phyloP scores from a whole-genome alignment of 371 early-diverging fungal species.

The Chytridiales sp. region DNA sequence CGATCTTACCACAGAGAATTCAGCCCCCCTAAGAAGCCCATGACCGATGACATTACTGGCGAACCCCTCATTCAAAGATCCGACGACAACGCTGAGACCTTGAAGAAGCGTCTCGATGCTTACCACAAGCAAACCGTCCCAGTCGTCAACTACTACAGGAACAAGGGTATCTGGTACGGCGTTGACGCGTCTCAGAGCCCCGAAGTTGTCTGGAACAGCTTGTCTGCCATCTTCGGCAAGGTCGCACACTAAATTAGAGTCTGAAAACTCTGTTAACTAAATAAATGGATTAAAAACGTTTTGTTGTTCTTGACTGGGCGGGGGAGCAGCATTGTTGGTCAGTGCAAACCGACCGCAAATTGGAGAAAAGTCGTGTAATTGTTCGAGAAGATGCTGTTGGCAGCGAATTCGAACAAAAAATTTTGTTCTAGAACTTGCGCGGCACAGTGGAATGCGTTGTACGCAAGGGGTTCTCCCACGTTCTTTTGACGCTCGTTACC shows the following conservation, averaged over 20 bases:
- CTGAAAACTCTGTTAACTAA: no score
- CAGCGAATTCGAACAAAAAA: no score
- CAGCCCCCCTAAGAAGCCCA: conserved; percentile 86
- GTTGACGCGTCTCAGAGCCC: conserved; percentile 94
- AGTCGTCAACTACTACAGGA: conserved; percentile 95
- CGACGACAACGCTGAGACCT: conserved; percentile 95
- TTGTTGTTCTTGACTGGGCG: no score
- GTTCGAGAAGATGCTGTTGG: no score
- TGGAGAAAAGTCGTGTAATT: no score
- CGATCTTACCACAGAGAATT: conserved; percentile 97
- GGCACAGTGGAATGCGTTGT: no score
- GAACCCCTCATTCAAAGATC: conserved; percentile 95
- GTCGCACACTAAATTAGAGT: conserved; percentile 1
- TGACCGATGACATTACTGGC: conserved; percentile 95
- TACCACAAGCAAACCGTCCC: conserved; percentile 97
- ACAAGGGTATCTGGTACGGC: conserved; percentile 84
- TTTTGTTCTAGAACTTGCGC: no score
- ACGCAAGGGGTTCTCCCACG: no score
- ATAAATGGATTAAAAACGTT: no score
- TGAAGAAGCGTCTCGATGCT: conserved; percentile 87
- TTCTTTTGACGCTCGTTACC: no score
- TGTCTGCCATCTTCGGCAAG: conserved; percentile 80
- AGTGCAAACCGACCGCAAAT: no score
- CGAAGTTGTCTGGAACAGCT: conserved; percentile 85
- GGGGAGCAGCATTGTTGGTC: no score